phyloP scores from a whole-genome alignment of 2,329 filamentous ascomycete species.

The Fusarium sp. region DNA sequence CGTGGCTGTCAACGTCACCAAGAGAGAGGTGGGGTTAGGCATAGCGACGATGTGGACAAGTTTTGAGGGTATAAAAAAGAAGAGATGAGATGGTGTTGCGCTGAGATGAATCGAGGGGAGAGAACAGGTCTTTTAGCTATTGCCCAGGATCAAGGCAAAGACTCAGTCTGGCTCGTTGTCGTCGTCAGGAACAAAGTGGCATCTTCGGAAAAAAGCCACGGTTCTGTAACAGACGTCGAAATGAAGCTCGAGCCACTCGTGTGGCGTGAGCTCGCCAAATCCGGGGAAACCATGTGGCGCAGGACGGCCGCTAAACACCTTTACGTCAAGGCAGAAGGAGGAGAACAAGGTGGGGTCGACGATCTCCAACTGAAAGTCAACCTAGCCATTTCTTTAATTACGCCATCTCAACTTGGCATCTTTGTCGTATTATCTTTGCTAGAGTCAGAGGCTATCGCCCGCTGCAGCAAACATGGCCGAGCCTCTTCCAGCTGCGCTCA shows the following conservation, averaged over 20 bases:
- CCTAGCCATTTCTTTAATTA: slow-evolving; percentile 18
- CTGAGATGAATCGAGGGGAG: neutral
- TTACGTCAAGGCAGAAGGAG: slow-evolving; percentile 38
- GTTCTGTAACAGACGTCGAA: slow-evolving; percentile 29
- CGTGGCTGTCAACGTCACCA: slow-evolving; percentile 63
- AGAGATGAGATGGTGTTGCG: neutral
- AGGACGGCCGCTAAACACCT: slow-evolving; percentile 1
- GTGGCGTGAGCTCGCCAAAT: slow-evolving; percentile 35
- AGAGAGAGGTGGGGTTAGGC: slow-evolving; percentile 63
- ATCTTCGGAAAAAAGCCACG: slow-evolving; percentile 49
- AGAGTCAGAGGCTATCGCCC: too few species aligned
- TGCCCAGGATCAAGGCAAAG: slow-evolving; percentile 16
- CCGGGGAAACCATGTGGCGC: slow-evolving; percentile 36
- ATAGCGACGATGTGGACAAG: slow-evolving; percentile 52
- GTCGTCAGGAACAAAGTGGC: slow-evolving; percentile 43
- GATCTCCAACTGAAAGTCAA: slow-evolving; percentile 19
- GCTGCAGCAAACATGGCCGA: slow-evolving; percentile 69
- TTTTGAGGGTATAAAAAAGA: neutral
- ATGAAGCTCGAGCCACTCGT: slow-evolving; percentile 42
- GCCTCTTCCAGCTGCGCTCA: slow-evolving; percentile 63
- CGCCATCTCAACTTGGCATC: slow-evolving; percentile 22
- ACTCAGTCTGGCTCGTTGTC: slow-evolving; percentile 18
- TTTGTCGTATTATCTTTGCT: neutral
- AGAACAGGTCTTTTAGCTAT: slow-evolving; percentile 9
- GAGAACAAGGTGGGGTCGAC: slow-evolving; percentile 27